Percentiles rank a stretch among this genome's conserved stretches.
These are phyloP conservation scores for Conringia planisiliqua DNA, from an alignment of 345 rosid genomes.

Conservation along the genomic window DNA sequence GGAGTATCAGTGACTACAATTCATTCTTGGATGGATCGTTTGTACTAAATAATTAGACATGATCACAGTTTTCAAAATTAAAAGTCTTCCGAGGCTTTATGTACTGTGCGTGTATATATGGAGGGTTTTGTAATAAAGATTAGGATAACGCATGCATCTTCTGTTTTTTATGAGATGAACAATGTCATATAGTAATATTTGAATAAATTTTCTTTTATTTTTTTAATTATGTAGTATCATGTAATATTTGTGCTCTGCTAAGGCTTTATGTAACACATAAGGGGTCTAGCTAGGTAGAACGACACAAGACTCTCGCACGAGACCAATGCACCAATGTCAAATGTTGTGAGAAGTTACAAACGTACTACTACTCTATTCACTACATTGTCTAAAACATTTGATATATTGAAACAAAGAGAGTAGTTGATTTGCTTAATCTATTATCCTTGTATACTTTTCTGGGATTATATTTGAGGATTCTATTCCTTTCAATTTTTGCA, in stretches of 20 bases:
- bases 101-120: not conserved
- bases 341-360: not conserved
- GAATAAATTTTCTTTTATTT: not conserved
- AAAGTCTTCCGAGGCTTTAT: not conserved
- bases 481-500: not conserved
- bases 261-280: not conserved
- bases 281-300: not conserved
- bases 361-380: not conserved
- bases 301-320: not conserved
- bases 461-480: not conserved
- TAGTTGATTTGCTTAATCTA: too few relatives aligned
- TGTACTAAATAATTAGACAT: not conserved
- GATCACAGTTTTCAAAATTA: not conserved
- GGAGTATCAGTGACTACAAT: too few relatives aligned
- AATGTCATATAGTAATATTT: not conserved
- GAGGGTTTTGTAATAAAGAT: not conserved
- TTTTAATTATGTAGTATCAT: not conserved
- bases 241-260: not conserved
- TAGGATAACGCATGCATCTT: not conserved
- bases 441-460: not conserved
- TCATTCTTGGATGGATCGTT: too few relatives aligned
- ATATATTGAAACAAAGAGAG: too few relatives aligned
- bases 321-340: not conserved
- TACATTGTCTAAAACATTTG: too few relatives aligned
- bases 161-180: not conserved